Evolutionary conservation across 176 grass and related monocot species (phyloP).

Genomic region (Eleusine coracana): DNA sequence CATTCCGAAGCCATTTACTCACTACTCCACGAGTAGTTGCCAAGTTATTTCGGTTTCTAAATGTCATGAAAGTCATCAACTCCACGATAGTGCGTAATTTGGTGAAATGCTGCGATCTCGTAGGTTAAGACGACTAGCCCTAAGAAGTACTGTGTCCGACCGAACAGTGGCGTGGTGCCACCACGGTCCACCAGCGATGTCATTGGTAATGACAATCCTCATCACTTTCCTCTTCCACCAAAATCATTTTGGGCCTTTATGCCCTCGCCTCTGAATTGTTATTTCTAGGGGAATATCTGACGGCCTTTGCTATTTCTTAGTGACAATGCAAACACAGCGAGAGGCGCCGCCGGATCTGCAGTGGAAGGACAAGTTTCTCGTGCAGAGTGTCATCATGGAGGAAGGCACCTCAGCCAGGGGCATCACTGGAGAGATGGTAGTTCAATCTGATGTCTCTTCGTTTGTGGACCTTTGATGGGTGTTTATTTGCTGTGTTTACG

Average conservation of each 20-base stretch:
- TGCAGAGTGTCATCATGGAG: conserved; percentile 71
- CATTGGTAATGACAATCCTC: conserved; percentile 50
- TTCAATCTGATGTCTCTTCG: background rate
- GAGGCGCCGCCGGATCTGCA: conserved; percentile 74
- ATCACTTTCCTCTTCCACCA: background rate
- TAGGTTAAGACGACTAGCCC: conserved; percentile 98
- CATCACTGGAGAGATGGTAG: conserved; percentile 79
- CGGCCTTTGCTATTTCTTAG: conserved; percentile 41
- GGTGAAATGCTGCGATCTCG: conserved; percentile 9
- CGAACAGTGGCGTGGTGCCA: conserved; percentile 75
- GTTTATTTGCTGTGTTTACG: conserved; percentile 27
- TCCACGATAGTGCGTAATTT: conserved; percentile 18
- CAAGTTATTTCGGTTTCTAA: conserved; percentile 7
- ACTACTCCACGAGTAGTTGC: background rate
- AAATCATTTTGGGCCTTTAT: background rate
- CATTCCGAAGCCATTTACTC: background rate
- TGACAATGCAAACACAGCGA: conserved; percentile 84
- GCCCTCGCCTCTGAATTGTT: background rate
- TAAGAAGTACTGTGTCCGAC: conserved; percentile 93
- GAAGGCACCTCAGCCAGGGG: conserved; percentile 56
- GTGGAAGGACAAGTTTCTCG: conserved; percentile 94
- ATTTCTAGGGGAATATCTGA: background rate
- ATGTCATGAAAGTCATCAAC: background rate
- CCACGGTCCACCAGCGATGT: conserved; percentile 77
- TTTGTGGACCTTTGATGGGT: conserved; percentile 11